phyloP scores from a whole-genome alignment of 768 basidiomycete genomes.

The Arthromyces matolae region DNA sequence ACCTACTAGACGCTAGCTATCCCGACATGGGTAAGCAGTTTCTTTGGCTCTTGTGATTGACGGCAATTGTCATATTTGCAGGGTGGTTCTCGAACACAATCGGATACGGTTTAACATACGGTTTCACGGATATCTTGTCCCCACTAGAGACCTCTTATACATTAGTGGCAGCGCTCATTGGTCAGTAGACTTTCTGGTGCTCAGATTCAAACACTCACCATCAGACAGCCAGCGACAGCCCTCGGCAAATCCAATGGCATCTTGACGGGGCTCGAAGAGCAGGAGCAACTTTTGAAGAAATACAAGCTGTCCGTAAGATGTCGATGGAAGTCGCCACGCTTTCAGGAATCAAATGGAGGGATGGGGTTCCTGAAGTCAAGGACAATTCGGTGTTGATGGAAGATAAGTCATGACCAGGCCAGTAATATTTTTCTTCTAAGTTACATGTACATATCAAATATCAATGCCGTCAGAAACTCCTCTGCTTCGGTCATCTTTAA shows the following conservation, averaged over 20 bases:
- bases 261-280: conserved; percentile 50
- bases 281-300: conserved; percentile 52
- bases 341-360: conserved; percentile 50
- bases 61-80: conserved; percentile 20
- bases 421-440: not conserved
- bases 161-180: conserved; percentile 56
- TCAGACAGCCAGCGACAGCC: conserved; percentile 46
- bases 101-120: conserved; percentile 56
- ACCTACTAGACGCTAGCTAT: conserved; percentile 46
- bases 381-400: conserved; percentile 3
- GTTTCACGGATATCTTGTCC: conserved; percentile 42
- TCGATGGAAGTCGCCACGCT: conserved; percentile 46
- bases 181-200: not conserved
- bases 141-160: conserved; percentile 56
- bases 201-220: not conserved
- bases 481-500: not conserved
- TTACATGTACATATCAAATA: not conserved
- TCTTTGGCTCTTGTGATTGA: not conserved
- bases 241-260: conserved; percentile 66
- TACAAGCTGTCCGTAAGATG: conserved; percentile 50
- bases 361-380: conserved; percentile 47
- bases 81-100: conserved; percentile 53
- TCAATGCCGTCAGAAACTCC: not conserved
- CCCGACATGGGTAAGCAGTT: conserved; percentile 57
- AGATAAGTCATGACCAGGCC: not conserved